Base-by-base conservation (phyloP, 2,329 filamentous ascomycete species). In the Onygenales sp. region DNA sequence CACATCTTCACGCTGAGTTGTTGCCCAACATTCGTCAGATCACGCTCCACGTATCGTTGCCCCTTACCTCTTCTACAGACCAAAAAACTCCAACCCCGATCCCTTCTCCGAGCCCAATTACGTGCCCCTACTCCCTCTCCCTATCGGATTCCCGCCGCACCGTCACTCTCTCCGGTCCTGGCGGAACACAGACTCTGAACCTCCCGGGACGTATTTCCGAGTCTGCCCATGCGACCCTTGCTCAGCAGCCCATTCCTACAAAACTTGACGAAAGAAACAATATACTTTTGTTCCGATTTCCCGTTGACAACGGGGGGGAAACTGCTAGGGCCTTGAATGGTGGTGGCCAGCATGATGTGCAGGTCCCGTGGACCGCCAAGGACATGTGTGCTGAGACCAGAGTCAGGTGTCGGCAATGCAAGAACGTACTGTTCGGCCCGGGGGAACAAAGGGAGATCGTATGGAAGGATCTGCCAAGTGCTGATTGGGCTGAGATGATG, bases 401-500 rank as follows among this genome's bases (percentile, higher is more conserved):
- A 8, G 57, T 75, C 42, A 59, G 63, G 47, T 77, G 74, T 62
- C 64, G 64, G 39, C 54, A 56, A 11, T 77, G 74, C 56, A 59
- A 57, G 6, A 59, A 58, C 27, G 39, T 55, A 4, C 54, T 75
- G 32, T 50, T 74, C 27, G 55, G 61, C 3, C 39, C 60, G 27
- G 44, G 46, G 11, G 42, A 42, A 13, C 34, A 36, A 7, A 60
- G 50, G 3, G 73, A 82, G 6, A 71, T 68, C 40, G 68, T 72
- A 39, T 98, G 93, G 92, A 95, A 92, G 70, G 90, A 98, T 64
- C 74, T 98, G 14, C 93, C 93, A 0, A 95, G 90, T 64, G 90
- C 95, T 62, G 92, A 95, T 64, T 98, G 93, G 93, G 94, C 93
- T 0, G 93, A 98, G 72, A 95, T 98, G 91, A 98, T 98, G 93